phyloP scores from a whole-genome alignment of 805 yeast genomes.

The Metschnikowia chrysomelidarum region DNA sequence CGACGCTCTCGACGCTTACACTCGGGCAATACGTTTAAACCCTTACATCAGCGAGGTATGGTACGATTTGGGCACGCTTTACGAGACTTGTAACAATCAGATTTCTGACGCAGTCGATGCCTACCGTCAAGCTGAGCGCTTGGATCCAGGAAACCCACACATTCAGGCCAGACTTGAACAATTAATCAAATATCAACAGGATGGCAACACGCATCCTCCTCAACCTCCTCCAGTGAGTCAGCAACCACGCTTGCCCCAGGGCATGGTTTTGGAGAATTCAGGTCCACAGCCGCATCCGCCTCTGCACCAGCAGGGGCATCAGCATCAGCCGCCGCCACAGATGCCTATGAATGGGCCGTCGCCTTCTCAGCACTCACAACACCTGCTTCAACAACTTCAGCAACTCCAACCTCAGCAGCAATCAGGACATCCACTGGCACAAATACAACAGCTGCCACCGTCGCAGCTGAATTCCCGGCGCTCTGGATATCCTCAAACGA shows the following conservation, averaged over 20 bases:
- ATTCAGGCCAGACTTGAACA: constrained; percentile 91
- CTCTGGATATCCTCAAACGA: constrained; percentile 1
- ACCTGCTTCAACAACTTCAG: constrained; percentile 9
- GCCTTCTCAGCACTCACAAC: constrained; percentile 11
- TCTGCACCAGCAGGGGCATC: constrained; percentile 13
- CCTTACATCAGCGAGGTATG: constrained; percentile 97
- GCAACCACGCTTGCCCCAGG: constrained; percentile 61
- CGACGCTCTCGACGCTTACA: constrained; percentile 96
- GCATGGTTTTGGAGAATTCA: constrained; percentile 56
- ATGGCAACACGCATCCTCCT: constrained; percentile 61
- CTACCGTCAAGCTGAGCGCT: constrained; percentile 90
- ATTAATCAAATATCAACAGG: constrained; percentile 67
- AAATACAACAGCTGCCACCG: constrained; percentile 1
- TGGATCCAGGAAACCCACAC: constrained; percentile 93
- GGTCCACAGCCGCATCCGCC: constrained; percentile 9
- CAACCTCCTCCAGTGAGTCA: constrained; percentile 67
- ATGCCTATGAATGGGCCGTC: too few relatives aligned
- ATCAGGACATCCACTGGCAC: constrained; percentile 7
- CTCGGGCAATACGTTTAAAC: constrained; percentile 91
- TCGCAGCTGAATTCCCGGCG: background rate
- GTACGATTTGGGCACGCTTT: constrained; percentile 96
- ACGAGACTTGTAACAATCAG: constrained; percentile 97
- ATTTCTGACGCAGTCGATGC: constrained; percentile 95
- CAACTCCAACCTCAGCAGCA: constrained; percentile 10
- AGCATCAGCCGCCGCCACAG: constrained; percentile 1